Evolutionary conservation across 2,329 filamentous ascomycete genomes (phyloP), one percentile per base, ranked within the genome.

Genomic region (Fusarium sacchari): DNA sequence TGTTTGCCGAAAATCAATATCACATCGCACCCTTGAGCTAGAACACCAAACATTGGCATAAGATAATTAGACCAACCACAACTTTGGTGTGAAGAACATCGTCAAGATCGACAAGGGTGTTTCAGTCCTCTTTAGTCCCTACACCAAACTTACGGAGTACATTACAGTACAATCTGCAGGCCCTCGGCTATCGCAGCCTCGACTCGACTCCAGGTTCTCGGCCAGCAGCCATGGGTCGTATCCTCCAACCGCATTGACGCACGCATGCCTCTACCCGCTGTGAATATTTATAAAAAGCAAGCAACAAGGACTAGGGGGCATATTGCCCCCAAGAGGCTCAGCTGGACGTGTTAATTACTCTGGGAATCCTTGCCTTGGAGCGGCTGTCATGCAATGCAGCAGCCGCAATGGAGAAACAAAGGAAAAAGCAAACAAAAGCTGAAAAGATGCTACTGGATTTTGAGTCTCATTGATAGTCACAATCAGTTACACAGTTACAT

Each of bases 111-210:
- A 77, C 76, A 75, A 78, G 76, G 76, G 73, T 77, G 49, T 58
- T 46, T 55, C 40, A 69, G 72, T 64, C 69, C 14, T 40, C 32
- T 55, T 55, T 30, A 55, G 24, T 28, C 34, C 34, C 50, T 69
- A 57, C 72, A 70, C 30, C n/a, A 37, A 67, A 70, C 36, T 42
- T 43, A n/a, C n/a, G n/a, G n/a, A n/a, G n/a, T n/a, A n/a, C n/a
- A n/a, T n/a, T n/a, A 47, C 36, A 32, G 13, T 32, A 47, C 36
- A 64, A 70, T 22, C 56, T 70, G 52, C 36, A 64, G 43, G 64
- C 18, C 49, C 68, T 78, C 76, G 76, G 74, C 55, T 77, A 78
- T 78, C 76, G 68, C 60, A 65, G 55, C 63, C 67, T 74, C 67
- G 42, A 74, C 67, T 74, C 67, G 46, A 72, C 63, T 74, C 64